Base-by-base conservation (phyloP, 2,329 filamentous ascomycete genomes). In the Graphilbum sp. region DNA sequence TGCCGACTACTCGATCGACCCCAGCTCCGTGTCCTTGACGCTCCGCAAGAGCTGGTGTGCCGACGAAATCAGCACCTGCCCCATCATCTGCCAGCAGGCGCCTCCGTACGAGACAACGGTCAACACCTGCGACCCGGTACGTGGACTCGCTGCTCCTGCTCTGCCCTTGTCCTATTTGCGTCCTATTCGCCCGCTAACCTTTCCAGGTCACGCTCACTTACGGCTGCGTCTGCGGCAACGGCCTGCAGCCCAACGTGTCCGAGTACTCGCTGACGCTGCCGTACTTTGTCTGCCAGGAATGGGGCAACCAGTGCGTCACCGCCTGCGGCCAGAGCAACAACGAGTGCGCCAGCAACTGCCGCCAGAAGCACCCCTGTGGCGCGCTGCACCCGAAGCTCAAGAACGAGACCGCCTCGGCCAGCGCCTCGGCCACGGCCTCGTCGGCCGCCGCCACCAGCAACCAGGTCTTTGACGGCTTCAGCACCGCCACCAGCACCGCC, bases 261-360 rank as follows among this genome's bases (percentile, higher is more conserved):
- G 69, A 87, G 58, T 90, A 79, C 67, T 78, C 76, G 17, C 67
- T 84, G 48, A 87, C 82, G 2, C 64, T 90, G 20, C 82, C 83
- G 25, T 88, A 74, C 67, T 83, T 76, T 60, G 67, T 75, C 49
- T 90, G 82, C 68, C 67, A 66, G 34, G 67, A 79, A 58, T 84
- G 69, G 67, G 77, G 72, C 49, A 73, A 62, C 54, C 71, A 84
- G 57, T 85, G 79, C 54, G 74, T 79, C 12, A 51, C 46, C 2
- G 56, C 44, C 41, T 86, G 80, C 57, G 61, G 57, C 25, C 42
- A 51, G 36, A 54, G 57, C 45, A 53, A 58, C 45, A 63, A 77
- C 56, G 65, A 66, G 47, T 86, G 81, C 54, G 55, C 67, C n/a
- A 57, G 59, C 42, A 49, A 57, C 39, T 87, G 81, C 62, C 65